These are phyloP conservation scores for Chaetoscypha palmicola DNA, from an alignment of 2,329 filamentous ascomycete species.

Conservation along the genomic window DNA sequence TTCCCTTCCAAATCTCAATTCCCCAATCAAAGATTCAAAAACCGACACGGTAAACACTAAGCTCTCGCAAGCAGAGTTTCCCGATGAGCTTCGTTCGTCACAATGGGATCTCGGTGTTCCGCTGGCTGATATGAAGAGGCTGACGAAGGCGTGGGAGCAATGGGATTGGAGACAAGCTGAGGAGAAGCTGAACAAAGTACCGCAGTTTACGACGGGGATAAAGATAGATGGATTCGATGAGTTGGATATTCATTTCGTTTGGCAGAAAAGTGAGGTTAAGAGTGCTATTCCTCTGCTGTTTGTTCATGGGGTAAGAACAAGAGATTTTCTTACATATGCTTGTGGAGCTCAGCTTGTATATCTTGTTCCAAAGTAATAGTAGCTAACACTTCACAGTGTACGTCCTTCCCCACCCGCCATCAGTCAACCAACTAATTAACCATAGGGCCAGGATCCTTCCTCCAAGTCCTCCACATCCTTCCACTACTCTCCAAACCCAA, in stretches of 20 bases:
- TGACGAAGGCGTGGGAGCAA: slow-evolving; percentile 50
- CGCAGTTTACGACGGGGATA: slow-evolving; percentile 50
- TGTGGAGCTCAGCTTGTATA: too few species aligned
- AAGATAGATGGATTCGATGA: slow-evolving; percentile 51
- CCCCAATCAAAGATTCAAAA: slow-evolving; percentile 43
- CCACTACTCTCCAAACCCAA: slow-evolving; percentile 36
- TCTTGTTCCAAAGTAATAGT: slow-evolving; percentile 26
- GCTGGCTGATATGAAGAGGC: slow-evolving; percentile 50
- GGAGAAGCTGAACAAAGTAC: slow-evolving; percentile 47
- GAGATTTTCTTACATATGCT: too few species aligned
- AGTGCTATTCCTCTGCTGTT: slow-evolving; percentile 54
- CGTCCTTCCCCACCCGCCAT: neutral
- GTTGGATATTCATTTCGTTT: slow-evolving; percentile 58
- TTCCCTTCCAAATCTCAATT: slow-evolving; percentile 43
- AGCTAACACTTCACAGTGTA: slow-evolving; percentile 7
- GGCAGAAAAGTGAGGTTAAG: slow-evolving; percentile 43
- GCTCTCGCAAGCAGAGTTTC: slow-evolving; percentile 46
- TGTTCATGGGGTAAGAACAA: slow-evolving; percentile 37
- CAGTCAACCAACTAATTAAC: slow-evolving; percentile 7
- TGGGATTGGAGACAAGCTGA: slow-evolving; percentile 59
- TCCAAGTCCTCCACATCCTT: slow-evolving; percentile 59
- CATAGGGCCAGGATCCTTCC: slow-evolving; percentile 59
- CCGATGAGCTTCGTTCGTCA: slow-evolving; percentile 46
- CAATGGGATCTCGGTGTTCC: slow-evolving; percentile 54
- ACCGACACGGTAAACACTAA: slow-evolving; percentile 49